Conservation (phyloP, 257 asterid genomes). For the Striga asiatica region DNA sequence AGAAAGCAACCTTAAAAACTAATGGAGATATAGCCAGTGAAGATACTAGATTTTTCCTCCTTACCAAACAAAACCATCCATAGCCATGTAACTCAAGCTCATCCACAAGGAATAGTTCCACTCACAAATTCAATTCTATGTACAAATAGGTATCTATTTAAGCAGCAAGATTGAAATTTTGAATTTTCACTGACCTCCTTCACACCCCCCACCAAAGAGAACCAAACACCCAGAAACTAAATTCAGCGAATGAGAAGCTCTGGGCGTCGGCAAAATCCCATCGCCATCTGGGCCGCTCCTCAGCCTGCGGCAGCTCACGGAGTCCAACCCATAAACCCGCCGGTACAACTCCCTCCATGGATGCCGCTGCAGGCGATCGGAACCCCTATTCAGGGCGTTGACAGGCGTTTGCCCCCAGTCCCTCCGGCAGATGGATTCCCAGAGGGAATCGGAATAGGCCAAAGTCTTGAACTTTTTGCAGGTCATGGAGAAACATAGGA, state of each 20-base stretch:
- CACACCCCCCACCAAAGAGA: conserved; percentile 88
- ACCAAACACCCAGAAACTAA: conserved; percentile 60
- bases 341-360: conserved; percentile 69
- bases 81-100: too few species aligned
- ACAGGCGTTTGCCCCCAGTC: conserved; percentile 59
- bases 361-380: conserved; percentile 10
- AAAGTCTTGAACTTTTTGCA: conserved; percentile 56
- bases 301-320: conserved; percentile 42
- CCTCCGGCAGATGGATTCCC: conserved; percentile 80
- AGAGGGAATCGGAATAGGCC: conserved; percentile 54
- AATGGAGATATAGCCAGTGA: too few species aligned
- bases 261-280: conserved; percentile 40
- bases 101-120: too few species aligned
- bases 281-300: conserved; percentile 17
- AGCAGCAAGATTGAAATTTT: background rate
- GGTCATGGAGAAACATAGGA: conserved; percentile 49
- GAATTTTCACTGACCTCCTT: conserved; percentile 60
- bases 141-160: too few species aligned
- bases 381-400: conserved; percentile 31
- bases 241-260: conserved; percentile 93
- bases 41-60: too few species aligned
- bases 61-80: too few species aligned
- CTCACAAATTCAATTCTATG: too few species aligned
- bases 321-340: conserved; percentile 51
- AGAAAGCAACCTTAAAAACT: too few species aligned